Evolutionary conservation across 352 stramenopile species (phyloP), one percentile per base, ranked within the genome.

Genomic region (Pelagophyceae sp.): DNA sequence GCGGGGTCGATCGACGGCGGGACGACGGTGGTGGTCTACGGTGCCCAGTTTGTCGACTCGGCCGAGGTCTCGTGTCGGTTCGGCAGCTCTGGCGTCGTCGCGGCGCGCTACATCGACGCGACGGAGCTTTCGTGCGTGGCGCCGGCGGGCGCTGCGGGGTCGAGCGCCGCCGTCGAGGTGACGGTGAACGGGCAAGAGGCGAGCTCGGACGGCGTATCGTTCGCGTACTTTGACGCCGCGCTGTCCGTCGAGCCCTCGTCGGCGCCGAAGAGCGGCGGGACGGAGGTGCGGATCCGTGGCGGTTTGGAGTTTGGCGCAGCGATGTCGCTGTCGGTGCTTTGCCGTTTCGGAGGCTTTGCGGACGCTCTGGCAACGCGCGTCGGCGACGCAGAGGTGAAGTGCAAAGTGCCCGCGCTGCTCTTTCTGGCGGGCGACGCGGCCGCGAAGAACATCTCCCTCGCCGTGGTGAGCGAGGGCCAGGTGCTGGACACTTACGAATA

Each of bases 151-250:
- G 77, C 0, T 32, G 72, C n/a, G n/a, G 58, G 38, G 40, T 77
- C 64, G 29, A 40, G 72, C 2, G 79, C 88, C 0, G 72, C 80
- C 70, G 77, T 96, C 2, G 85, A 91, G 51, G 79, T 96, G 25
- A 94, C 86, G 0, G 82, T 93, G n/a, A 96, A 97, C 77, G 91
- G 91, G 3, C 79, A 91, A 29, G 91, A 96, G 61, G 94, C 89
- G 69, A 90, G 87, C 3, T 72, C 81, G 3, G 93, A 87, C 78
- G 79, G 79, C 23, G 81, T 90, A 6, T 45, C 83, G 35, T 97
- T 90, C 82, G 80, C 80, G 0, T 97, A 93, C 77, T 80, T 87
- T 0, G 29, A 76, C 58, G 45, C 64, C 31, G 69, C 80, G 23
- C 71, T 80, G 6, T 75, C 83, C 0, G 67, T 94, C 0, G 65